Evolutionary conservation across 148 eudicot species (phyloP).

Genomic region (Rhododendron griersonianum): DNA sequence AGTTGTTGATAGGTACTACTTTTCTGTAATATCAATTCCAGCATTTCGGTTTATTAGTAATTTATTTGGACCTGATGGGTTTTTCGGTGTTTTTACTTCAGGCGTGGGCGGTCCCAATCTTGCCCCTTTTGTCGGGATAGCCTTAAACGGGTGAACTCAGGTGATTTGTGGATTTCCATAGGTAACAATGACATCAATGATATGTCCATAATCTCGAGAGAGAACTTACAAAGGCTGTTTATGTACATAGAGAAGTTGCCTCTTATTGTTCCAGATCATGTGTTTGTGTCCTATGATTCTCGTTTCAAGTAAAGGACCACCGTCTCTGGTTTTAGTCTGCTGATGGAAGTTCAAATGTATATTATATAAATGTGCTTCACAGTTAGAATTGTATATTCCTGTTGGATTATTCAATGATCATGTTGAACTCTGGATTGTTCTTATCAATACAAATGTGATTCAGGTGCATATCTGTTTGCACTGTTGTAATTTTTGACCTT

Average conservation of each 20-base stretch:
- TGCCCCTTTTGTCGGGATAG: conserved; percentile 42
- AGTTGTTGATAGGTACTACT: neutral
- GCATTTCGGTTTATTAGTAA: neutral
- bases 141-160: conserved; percentile 36
- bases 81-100: conserved; percentile 10
- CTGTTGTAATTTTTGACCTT: neutral
- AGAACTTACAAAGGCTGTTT: conserved; percentile 29
- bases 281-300: conserved; percentile 17
- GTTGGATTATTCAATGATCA: neutral
- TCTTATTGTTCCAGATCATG: conserved; percentile 23
- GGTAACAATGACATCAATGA: conserved; percentile 26
- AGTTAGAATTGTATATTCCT: conserved; percentile 3
- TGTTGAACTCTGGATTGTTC: conserved; percentile 10
- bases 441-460: neutral
- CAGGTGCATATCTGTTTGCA: neutral
- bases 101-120: conserved; percentile 35
- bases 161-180: conserved; percentile 35
- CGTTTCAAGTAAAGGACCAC: conserved; percentile 14
- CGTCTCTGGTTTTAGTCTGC: conserved; percentile 7
- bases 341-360: conserved; percentile 10
- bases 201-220: conserved; percentile 15
- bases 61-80: neutral
- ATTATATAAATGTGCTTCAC: neutral
- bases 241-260: conserved; percentile 40
- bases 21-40: neutral